A percentile compares a stretch with the other conserved stretches of the same genome.
These are phyloP conservation scores for Suillus hirtellus DNA, from an alignment of 768 basidiomycete species.

Conservation along the genomic window DNA sequence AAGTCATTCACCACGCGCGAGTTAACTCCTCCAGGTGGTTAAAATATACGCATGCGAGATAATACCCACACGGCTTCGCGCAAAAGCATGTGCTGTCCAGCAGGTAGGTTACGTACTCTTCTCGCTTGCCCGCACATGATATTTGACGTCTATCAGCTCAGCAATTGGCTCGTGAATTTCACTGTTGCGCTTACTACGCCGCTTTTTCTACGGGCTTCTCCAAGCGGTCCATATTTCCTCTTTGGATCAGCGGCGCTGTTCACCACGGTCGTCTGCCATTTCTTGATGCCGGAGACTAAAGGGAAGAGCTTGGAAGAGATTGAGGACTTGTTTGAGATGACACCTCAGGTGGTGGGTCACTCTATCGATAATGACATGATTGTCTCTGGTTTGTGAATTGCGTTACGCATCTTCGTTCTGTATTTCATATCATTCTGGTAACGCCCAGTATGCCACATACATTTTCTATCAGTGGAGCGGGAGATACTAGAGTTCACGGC, in stretches of 20 bases:
- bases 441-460: background rate
- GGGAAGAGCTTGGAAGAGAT: constrained; percentile 46
- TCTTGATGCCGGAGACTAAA: constrained; percentile 46
- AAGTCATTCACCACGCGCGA: background rate
- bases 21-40: constrained; percentile 24
- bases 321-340: constrained; percentile 36
- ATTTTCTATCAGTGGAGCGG: background rate
- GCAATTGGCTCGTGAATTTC: constrained; percentile 40
- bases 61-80: constrained; percentile 47
- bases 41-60: constrained; percentile 47
- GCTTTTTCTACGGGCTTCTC: constrained; percentile 44
- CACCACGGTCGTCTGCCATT: constrained; percentile 38
- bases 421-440: background rate
- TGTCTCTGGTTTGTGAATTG: background rate
- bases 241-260: constrained; percentile 41
- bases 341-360: background rate
- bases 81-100: constrained; percentile 43
- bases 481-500: no score
- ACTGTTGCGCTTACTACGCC: constrained; percentile 47
- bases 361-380: background rate
- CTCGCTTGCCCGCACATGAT: background rate
- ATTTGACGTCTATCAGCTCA: constrained; percentile 20
- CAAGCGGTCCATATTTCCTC: constrained; percentile 49
- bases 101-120: constrained; percentile 35
- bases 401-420: background rate